A percentile compares a stretch with the other conserved stretches of the same genome.
These are phyloP conservation scores for Aspergillus olivimuriae DNA, from an alignment of 495 filamentous ascomycete genomes.

Conservation along the genomic window DNA sequence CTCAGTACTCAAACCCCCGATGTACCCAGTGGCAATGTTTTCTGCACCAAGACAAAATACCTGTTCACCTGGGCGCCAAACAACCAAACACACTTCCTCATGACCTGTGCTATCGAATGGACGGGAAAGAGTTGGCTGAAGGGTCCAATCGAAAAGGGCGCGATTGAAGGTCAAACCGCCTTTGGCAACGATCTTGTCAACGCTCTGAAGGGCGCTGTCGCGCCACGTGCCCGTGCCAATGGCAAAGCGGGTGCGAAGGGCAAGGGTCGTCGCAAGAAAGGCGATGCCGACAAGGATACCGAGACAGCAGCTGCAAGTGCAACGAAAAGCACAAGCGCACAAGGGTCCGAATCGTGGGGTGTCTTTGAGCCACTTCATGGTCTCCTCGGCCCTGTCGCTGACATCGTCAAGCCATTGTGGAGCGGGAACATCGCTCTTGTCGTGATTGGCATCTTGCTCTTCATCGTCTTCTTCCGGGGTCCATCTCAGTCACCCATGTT, in stretches of 20 bases:
- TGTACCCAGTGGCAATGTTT: slow-evolving; percentile 90
- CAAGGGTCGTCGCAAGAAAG: slow-evolving; percentile 53
- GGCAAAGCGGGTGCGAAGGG: slow-evolving; percentile 35
- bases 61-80: slow-evolving; percentile 86
- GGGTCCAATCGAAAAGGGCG: slow-evolving; percentile 96
- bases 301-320: slow-evolving; percentile 37
- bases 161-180: slow-evolving; percentile 78
- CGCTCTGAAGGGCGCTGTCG: slow-evolving; percentile 65
- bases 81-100: slow-evolving; percentile 74
- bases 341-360: slow-evolving; percentile 60
- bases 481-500: slow-evolving; percentile 37
- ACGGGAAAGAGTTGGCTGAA: slow-evolving; percentile 97
- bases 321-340: slow-evolving; percentile 33
- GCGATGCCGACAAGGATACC: slow-evolving; percentile 27
- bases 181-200: slow-evolving; percentile 74
- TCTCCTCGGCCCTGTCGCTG: slow-evolving; percentile 61
- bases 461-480: slow-evolving; percentile 50
- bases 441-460: slow-evolving; percentile 49
- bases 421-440: slow-evolving; percentile 56
- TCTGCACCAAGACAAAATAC: slow-evolving; percentile 86
- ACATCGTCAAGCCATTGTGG: slow-evolving; percentile 64
- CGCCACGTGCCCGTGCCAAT: slow-evolving; percentile 49
- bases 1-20: slow-evolving; percentile 86
- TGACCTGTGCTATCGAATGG: slow-evolving; percentile 92
- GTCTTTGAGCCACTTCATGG: slow-evolving; percentile 69